phyloP scores from a whole-genome alignment of 2,329 filamentous ascomycete species.

The Arthrinium phaeospermum region DNA sequence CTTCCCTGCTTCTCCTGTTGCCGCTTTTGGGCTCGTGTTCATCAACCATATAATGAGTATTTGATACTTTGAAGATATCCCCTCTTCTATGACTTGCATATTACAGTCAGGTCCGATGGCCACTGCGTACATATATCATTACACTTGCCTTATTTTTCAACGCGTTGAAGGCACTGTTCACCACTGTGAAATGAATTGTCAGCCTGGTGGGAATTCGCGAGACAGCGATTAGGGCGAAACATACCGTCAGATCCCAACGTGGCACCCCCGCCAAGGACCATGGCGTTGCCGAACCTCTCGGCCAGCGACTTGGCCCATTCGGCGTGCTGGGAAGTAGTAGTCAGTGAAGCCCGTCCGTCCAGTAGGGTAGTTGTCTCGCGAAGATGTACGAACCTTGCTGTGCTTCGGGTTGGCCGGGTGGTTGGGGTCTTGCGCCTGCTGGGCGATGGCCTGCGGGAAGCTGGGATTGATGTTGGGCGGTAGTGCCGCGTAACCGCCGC shows the following conservation, averaged over 20 bases:
- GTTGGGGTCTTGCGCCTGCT: slow-evolving; percentile 17
- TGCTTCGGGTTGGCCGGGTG: slow-evolving; percentile 18
- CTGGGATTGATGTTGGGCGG: neutral
- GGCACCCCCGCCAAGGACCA: slow-evolving; percentile 4
- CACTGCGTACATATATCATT: neutral
- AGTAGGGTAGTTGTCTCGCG: no score
- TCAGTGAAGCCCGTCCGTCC: neutral
- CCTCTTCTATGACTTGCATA: neutral
- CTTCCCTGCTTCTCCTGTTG: neutral
- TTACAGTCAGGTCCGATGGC: neutral
- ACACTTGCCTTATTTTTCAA: neutral
- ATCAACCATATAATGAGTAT: neutral
- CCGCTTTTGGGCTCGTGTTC: neutral
- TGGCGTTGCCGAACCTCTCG: slow-evolving; percentile 17
- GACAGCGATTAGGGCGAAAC: neutral
- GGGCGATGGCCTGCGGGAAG: slow-evolving; percentile 15
- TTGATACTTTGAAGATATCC: neutral
- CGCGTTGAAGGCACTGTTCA: neutral
- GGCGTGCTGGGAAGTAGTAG: neutral
- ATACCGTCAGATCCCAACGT: slow-evolving; percentile 1
- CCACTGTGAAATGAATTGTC: neutral
- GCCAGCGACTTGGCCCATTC: slow-evolving; percentile 17
- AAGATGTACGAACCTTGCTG: slow-evolving; percentile 11
- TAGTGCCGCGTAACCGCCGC: no score
- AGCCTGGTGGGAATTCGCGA: neutral